phyloP scores from a whole-genome alignment of 2,329 filamentous ascomycete species.

The Stachybotrys chlorohalonatus region DNA sequence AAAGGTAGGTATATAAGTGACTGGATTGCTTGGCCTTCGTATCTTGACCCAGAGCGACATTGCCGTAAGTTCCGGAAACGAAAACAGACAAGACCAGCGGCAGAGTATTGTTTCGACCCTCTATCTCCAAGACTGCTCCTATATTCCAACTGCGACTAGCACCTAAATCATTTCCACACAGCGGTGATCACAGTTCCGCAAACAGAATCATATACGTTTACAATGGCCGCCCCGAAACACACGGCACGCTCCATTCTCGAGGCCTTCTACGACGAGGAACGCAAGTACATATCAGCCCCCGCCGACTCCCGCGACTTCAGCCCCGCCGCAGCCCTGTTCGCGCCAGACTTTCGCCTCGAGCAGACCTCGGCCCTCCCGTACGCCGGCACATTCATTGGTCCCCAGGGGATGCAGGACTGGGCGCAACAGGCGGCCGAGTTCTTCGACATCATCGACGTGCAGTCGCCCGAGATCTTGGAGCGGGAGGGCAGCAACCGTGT shows the following conservation, averaged over 20 bases:
- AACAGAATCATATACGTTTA: no score
- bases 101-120: no score
- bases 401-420: constrained; percentile 21
- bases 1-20: not conserved
- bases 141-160: no score
- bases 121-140: no score
- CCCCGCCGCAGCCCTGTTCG: constrained; percentile 16
- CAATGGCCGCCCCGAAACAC: constrained; percentile 4
- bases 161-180: no score
- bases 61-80: no score
- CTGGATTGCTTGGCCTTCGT: no score
- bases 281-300: constrained; percentile 20
- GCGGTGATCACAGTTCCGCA: no score
- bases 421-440: constrained; percentile 16
- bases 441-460: constrained; percentile 18
- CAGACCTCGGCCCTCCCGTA: constrained; percentile 24
- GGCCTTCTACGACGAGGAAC: constrained; percentile 24
- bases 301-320: constrained; percentile 19
- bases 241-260: constrained; percentile 18
- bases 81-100: no score
- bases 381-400: constrained; percentile 18
- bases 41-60: no score
- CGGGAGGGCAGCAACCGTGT: constrained; percentile 15
- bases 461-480: constrained; percentile 21
- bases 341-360: constrained; percentile 14